Base-by-base conservation (phyloP, 1,284 basidiomycete species). In the Malassezia yamatoensis region DNA sequence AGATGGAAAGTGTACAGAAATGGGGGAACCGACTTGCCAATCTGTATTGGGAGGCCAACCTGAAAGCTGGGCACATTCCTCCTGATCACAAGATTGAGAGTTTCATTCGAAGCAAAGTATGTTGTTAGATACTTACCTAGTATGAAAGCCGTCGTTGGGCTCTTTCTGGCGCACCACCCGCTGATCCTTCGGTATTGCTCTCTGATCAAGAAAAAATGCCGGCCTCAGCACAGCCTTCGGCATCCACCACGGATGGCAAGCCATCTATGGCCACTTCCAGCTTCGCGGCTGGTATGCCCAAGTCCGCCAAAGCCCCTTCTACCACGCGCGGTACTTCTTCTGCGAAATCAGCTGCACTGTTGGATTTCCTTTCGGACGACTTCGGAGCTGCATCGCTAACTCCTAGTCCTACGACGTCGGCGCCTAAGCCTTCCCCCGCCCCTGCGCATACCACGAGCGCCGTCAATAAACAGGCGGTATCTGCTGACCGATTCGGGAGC, bases 71-170 rank as follows among this genome's bases (percentile, higher is more conserved):
- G 0, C 94, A 98, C 74, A 73, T 87, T 35, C 93, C 93, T 34
- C 87, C 89, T 18, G 93, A 98, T 65, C 91, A 96, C 77, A 96
- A 96, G 82, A 90, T 98, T 78, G 93, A 98, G 59, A 91, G 88
- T 0, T 98, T 94, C 76, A 90, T 98, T 63, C 83, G 93, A 42
- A 93, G 89, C 44, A 98, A 98, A 52, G 53, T 61, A 35, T 20
- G 60, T 40, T 10, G 13, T 7, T 16, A 39, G 15, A 18, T 15
- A 32, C 58, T 42, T 2, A 42, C 40, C 40, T 24, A 42, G 76
- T 98, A 98, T 75, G 94, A 98, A 76, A 83, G 85, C 11, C 81
- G 83, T 40, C 80, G 90, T 55, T 98, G 93, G 93, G 93, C 90
- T 0, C 80, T 86, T 77, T 87, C 94, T 29, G 89, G 87, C 0